A percentile compares a stretch with the other conserved stretches of the same genome.
phyloP scores from a whole-genome alignment of 352 stramenopile species.

The Phytopythium ostracodes region DNA sequence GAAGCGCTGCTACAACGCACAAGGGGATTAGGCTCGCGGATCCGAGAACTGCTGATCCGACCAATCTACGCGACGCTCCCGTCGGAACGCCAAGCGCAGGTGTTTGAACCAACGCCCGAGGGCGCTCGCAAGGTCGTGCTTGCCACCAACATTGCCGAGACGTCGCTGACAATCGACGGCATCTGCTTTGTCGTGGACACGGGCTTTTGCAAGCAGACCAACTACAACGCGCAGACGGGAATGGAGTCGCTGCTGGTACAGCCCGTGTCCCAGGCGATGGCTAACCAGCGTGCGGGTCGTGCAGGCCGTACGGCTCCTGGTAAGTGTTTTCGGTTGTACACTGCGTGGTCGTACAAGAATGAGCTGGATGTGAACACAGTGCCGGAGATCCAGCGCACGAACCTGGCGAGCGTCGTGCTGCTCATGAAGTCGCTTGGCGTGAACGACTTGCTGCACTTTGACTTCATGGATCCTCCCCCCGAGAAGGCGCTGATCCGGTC shows the following conservation, averaged over 20 bases:
- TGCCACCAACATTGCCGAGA: slow-evolving; percentile 99
- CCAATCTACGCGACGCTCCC: slow-evolving; percentile 99
- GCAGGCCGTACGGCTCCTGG: slow-evolving; percentile 96
- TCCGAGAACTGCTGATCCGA: slow-evolving; percentile 98
- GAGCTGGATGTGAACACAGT: slow-evolving; percentile 98
- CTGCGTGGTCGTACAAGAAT: slow-evolving; percentile 97
- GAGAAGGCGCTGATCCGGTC: slow-evolving; percentile 98
- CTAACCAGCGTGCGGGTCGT: slow-evolving; percentile 94
- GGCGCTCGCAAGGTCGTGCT: slow-evolving; percentile 97
- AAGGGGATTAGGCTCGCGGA: slow-evolving; percentile 92
- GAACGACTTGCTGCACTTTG: slow-evolving; percentile 99
- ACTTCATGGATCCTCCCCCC: slow-evolving; percentile 99
- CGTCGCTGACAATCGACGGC: slow-evolving; percentile 98
- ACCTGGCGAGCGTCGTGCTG: slow-evolving; percentile 97
- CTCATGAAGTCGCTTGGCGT: slow-evolving; percentile 99
- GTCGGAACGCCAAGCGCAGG: slow-evolving; percentile 98
- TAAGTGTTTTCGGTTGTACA: slow-evolving; percentile 99
- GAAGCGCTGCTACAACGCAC: slow-evolving; percentile 95
- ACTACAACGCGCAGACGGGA: slow-evolving; percentile 97
- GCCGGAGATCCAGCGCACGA: slow-evolving; percentile 97
- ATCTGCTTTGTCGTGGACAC: slow-evolving; percentile 99
- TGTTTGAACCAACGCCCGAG: slow-evolving; percentile 97
- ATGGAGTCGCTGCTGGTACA: slow-evolving; percentile 99
- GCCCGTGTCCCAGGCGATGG: slow-evolving; percentile 96
- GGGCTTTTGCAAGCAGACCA: slow-evolving; percentile 99